These are phyloP conservation scores for Myriosclerotinia curreyana DNA, from an alignment of 2,329 filamentous ascomycete species.

Conservation along the genomic window DNA sequence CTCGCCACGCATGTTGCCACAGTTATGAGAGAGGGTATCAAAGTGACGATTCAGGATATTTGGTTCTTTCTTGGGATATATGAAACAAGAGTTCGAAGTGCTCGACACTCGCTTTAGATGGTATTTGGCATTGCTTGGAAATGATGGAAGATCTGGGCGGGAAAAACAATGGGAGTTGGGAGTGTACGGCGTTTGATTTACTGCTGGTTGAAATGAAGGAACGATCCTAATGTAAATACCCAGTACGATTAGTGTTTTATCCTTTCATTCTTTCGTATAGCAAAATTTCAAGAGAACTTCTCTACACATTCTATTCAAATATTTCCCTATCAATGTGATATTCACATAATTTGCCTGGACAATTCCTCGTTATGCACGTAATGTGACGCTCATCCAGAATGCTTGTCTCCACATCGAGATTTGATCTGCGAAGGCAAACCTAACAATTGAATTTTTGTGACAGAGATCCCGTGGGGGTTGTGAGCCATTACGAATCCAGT, in stretches of 20 bases:
- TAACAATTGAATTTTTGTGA: background rate
- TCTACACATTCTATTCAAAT: background rate
- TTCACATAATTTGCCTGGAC: background rate
- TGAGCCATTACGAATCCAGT: background rate
- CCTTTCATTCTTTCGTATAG: conserved; percentile 9
- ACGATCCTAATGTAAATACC: conserved; percentile 34
- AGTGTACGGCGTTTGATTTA: conserved; percentile 26
- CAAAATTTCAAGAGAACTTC: conserved; percentile 18
- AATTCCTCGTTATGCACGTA: background rate
- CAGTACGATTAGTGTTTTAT: conserved; percentile 24
- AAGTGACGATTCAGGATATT: conserved; percentile 21
- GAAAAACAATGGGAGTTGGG: conserved; percentile 33
- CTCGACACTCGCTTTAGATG: conserved; percentile 39
- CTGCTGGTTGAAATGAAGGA: conserved; percentile 22
- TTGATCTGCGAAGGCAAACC: background rate
- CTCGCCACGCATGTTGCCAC: conserved; percentile 55
- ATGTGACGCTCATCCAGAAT: background rate
- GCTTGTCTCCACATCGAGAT: background rate
- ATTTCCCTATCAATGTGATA: background rate
- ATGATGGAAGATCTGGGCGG: conserved; percentile 27
- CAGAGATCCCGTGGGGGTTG: background rate
- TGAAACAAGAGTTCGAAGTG: conserved; percentile 38
- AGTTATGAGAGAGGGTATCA: conserved; percentile 30
- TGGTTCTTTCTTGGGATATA: conserved; percentile 22
- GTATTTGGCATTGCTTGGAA: conserved; percentile 24